These are phyloP conservation scores for Croton setiger DNA, from an alignment of 441 rosid species.

Conservation along the genomic window DNA sequence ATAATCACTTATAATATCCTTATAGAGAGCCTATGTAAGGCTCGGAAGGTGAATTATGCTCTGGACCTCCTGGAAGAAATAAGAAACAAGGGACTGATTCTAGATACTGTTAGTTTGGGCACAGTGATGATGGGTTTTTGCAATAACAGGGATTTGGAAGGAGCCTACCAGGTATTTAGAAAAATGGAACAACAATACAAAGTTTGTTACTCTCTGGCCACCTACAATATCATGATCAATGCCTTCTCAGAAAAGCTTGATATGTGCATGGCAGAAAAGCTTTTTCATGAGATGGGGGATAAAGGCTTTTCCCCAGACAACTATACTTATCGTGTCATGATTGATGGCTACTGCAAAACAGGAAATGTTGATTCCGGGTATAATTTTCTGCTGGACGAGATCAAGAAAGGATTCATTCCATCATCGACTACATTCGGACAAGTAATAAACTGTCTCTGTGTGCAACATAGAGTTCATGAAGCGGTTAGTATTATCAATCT, in stretches of 20 bases:
- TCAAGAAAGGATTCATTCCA: slow-evolving; percentile 66
- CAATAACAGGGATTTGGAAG: slow-evolving; percentile 56
- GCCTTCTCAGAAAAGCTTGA: slow-evolving; percentile 66
- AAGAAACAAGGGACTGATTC: slow-evolving; percentile 47
- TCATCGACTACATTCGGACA: slow-evolving; percentile 69
- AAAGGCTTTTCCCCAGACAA: slow-evolving; percentile 56
- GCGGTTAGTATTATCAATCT: slow-evolving; percentile 69
- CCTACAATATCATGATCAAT: slow-evolving; percentile 77
- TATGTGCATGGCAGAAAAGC: slow-evolving; percentile 53
- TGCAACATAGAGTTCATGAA: slow-evolving; percentile 61
- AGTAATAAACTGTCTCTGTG: slow-evolving; percentile 77
- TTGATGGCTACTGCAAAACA: slow-evolving; percentile 82
- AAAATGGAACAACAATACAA: slow-evolving; percentile 51
- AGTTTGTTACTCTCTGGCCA: slow-evolving; percentile 50
- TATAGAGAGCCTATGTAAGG: slow-evolving; percentile 81
- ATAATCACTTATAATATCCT: slow-evolving; percentile 72
- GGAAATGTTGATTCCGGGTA: slow-evolving; percentile 61
- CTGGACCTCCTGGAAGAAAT: slow-evolving; percentile 58
- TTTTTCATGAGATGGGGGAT: slow-evolving; percentile 64
- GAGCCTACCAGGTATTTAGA: slow-evolving; percentile 61
- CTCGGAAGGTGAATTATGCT: slow-evolving; percentile 60
- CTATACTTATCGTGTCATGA: slow-evolving; percentile 74
- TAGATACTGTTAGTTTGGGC: slow-evolving; percentile 64
- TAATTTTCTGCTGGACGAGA: slow-evolving; percentile 48
- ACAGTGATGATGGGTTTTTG: slow-evolving; percentile 70